A percentile compares a stretch with the other conserved stretches of the same genome.
Conservation (phyloP, 2,329 filamentous ascomycete species). For the Cordyceps javanica region DNA sequence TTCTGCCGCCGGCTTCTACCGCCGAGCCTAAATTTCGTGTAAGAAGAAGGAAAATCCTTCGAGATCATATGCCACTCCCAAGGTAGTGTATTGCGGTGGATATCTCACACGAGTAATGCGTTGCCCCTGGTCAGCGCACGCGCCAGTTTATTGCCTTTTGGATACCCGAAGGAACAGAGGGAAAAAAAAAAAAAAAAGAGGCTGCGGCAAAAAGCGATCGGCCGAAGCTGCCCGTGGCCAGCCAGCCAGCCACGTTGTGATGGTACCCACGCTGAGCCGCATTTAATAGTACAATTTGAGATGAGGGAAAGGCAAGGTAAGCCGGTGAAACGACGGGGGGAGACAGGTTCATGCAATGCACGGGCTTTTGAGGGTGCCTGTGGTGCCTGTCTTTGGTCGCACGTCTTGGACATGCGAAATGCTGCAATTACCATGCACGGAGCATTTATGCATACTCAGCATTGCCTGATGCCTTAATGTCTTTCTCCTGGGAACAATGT, state of each 20-base stretch:
- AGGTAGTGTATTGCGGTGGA: neutral
- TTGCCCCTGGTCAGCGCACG: neutral
- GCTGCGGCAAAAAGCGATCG: conserved; percentile 3
- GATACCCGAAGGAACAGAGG: neutral
- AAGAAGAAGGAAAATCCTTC: neutral
- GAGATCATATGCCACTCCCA: neutral
- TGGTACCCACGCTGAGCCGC: conserved; percentile 12
- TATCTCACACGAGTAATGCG: conserved; percentile 8
- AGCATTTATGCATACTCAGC: neutral
- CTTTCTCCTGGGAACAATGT: neutral
- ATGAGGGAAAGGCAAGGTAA: neutral
- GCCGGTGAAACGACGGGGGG: neutral
- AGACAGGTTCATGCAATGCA: conserved; percentile 6
- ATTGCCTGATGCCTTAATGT: neutral
- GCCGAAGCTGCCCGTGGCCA: conserved; percentile 13
- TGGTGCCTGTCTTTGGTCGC: neutral
- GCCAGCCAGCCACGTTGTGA: conserved; percentile 8
- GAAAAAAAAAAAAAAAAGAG: neutral
- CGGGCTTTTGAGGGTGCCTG: conserved; percentile 1
- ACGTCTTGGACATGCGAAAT: neutral
- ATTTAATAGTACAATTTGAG: neutral
- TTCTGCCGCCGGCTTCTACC: too few relatives aligned
- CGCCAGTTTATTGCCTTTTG: neutral
- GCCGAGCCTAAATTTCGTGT: neutral
- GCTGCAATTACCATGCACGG: neutral